Evolutionary conservation across 441 rosid species (phyloP), one percentile per base, ranked within the genome.

Genomic region (Corymbia calophylla): DNA sequence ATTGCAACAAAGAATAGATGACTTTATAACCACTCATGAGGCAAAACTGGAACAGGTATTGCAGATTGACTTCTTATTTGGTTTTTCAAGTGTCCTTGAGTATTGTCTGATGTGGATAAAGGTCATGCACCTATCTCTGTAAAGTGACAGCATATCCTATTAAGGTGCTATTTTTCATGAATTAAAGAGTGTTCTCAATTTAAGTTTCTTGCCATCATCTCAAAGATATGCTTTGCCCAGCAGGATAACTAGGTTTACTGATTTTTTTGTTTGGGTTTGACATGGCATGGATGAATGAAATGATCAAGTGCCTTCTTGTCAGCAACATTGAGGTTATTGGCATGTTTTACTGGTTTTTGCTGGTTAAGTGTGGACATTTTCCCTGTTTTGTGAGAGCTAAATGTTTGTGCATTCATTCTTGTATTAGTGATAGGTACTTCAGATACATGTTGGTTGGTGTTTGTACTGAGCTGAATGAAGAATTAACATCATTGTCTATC

Each of bases 1-100:
- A 90, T 94, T 95, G 92, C 99, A 96, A 88, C 94, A 95, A 92
- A 94, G 95, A 91, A 95, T 96, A 51, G 99, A 98, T 92, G 98
- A 97, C 55, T 98, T 96, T 89, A 95, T 97, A 87, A 91, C 88
- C 90, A 92, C 93, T 60, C 97, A 97, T 9, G 99, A 98, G 89
- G 95, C 93, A 89, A 95, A 92, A 91, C 94, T 95, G 89, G 99
- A 97, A 49, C 93, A 96, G 98, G 99, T 97, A 91, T 56, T 47
- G 21, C 31, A 58, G 64, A 80, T 55, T 35, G 25, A 54, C 7
- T 27, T 86, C 47, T 86, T 54, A 25, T 25, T 56, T 86, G 70
- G 47, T 86, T 19, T 32, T 54, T 35, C 0, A 5, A 55, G 47
- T 90, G 15, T 53, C 58, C 31, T 27, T 56, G 32, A 55, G 77